Conservation (phyloP, 768 basidiomycete species). For the Grammothele lineata region DNA sequence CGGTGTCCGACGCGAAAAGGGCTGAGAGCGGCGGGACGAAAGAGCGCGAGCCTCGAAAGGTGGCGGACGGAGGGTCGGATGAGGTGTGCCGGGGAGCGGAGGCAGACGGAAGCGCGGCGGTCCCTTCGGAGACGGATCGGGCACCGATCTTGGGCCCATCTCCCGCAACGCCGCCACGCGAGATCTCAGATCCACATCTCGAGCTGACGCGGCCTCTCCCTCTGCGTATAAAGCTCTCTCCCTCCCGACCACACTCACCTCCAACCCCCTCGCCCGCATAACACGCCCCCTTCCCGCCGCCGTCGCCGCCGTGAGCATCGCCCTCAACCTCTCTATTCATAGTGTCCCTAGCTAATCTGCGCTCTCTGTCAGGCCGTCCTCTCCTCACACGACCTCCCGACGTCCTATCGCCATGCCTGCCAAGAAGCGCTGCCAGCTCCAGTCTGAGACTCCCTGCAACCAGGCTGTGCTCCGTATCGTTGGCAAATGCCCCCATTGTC, state of each 20-base stretch:
- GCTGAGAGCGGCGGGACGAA: too few relatives aligned
- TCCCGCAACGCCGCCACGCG: slow-evolving; percentile 21
- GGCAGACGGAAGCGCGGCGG: not conserved
- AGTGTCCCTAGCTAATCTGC: not conserved
- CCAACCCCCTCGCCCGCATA: slow-evolving; percentile 8
- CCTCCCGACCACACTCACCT: slow-evolving; percentile 11
- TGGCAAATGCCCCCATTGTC: slow-evolving; percentile 81
- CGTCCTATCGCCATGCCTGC: slow-evolving; percentile 50
- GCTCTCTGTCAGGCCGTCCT: not conserved
- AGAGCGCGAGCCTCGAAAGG: too few relatives aligned
- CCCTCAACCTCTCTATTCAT: not conserved
- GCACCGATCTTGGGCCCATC: slow-evolving; percentile 17
- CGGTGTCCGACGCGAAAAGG: too few relatives aligned
- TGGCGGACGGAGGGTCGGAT: not conserved
- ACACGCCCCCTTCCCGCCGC: slow-evolving; percentile 1
- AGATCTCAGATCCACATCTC: slow-evolving; percentile 23
- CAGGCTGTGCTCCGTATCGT: slow-evolving; percentile 80
- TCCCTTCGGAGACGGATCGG: slow-evolving; percentile 15
- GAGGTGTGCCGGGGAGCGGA: not conserved
- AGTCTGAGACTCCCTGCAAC: slow-evolving; percentile 56
- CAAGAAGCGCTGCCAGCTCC: slow-evolving; percentile 86
- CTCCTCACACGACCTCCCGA: slow-evolving; percentile 17
- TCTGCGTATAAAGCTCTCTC: slow-evolving; percentile 20
- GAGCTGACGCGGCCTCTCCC: slow-evolving; percentile 29
- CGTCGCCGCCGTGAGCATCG: too few relatives aligned